A percentile compares a stretch with the other conserved stretches of the same genome.
Evolutionary conservation across 2,329 filamentous ascomycete species (phyloP).

Genomic region (Nemania abortiva): DNA sequence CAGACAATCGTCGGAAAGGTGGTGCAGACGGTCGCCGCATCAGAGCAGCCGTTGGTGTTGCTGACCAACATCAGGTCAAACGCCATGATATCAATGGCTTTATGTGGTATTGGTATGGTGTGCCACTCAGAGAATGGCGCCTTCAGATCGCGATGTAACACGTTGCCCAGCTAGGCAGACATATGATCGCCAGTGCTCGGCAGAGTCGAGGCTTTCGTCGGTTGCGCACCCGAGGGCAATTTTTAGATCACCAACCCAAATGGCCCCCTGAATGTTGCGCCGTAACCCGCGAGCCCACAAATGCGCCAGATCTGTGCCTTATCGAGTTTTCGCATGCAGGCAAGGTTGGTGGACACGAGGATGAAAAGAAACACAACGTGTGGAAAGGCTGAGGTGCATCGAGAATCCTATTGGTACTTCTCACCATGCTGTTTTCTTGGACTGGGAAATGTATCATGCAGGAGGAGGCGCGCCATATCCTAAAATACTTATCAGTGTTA

Average conservation of each 20-base stretch:
- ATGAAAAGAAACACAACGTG: slow-evolving; percentile 11
- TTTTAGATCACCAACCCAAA: slow-evolving; percentile 25
- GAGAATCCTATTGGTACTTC: slow-evolving; percentile 25
- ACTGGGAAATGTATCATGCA: slow-evolving; percentile 26
- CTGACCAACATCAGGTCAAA: slow-evolving; percentile 13
- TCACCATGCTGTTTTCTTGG: background rate
- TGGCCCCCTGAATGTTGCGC: slow-evolving; percentile 10
- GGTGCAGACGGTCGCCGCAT: slow-evolving; percentile 19
- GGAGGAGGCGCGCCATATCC: slow-evolving; percentile 21
- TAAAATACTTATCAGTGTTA: slow-evolving; percentile 34
- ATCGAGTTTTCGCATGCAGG: slow-evolving; percentile 17
- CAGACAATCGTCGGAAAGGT: slow-evolving; percentile 10
- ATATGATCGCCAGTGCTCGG: background rate
- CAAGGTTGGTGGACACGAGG: slow-evolving; percentile 19
- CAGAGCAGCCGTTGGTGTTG: background rate
- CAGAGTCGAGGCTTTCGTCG: slow-evolving; percentile 17
- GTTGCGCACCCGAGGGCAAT: slow-evolving; percentile 20
- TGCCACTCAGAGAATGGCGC: background rate
- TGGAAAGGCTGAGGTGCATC: slow-evolving; percentile 28
- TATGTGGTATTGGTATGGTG: background rate
- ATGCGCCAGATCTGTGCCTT: slow-evolving; percentile 17
- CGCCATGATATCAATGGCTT: slow-evolving; percentile 16
- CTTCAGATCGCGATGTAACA: background rate
- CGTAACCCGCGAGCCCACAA: background rate
- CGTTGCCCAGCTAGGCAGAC: slow-evolving; percentile 1